phyloP scores from a whole-genome alignment of 352 stramenopile genomes.

The Globisporangium barbulae region DNA sequence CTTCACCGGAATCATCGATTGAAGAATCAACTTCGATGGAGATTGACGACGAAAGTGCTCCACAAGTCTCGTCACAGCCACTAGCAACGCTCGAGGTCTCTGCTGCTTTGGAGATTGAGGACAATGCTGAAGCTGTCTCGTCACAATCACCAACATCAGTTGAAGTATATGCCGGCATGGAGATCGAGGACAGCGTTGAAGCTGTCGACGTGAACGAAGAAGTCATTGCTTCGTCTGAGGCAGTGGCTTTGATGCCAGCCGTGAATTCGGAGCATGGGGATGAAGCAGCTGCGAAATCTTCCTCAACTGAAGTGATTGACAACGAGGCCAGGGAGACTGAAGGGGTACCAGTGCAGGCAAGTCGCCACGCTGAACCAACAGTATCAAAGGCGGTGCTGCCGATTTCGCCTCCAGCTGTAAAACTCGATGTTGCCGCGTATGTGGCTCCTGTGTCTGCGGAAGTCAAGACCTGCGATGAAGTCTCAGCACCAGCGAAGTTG shows the following conservation, averaged over 20 bases:
- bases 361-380: background rate
- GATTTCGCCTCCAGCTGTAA: background rate
- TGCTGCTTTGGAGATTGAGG: too few species aligned
- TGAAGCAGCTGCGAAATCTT: background rate
- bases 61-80: background rate
- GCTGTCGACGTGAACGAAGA: background rate
- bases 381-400: background rate
- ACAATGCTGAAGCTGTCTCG: too few species aligned
- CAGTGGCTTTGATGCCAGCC: background rate
- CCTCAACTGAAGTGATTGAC: background rate
- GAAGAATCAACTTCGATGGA: background rate
- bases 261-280: background rate
- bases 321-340: conserved; percentile 13
- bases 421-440: background rate
- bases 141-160: background rate
- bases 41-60: background rate
- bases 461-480: background rate
- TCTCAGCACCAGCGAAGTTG: background rate
- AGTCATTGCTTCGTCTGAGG: background rate
- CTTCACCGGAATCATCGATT: background rate
- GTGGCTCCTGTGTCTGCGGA: background rate
- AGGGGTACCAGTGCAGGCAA: background rate
- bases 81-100: background rate
- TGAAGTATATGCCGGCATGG: too few species aligned
- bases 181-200: background rate